These are phyloP conservation scores for Bimuria novae-zelandiae DNA, from an alignment of 2,329 filamentous ascomycete species.

Conservation along the genomic window DNA sequence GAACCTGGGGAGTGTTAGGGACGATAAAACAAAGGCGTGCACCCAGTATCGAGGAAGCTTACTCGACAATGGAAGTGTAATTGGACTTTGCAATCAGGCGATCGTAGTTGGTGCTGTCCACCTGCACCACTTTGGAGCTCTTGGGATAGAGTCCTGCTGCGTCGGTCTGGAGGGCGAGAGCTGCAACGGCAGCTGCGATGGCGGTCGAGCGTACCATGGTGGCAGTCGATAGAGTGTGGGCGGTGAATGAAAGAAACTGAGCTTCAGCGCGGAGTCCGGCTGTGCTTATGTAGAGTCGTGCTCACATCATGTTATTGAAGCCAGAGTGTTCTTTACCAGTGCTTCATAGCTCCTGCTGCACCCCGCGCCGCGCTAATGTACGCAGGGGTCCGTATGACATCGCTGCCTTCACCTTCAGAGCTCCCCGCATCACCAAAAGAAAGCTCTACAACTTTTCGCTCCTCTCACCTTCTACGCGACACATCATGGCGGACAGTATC, in stretches of 20 bases:
- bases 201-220: conserved; percentile 44
- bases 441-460: conserved; percentile 1
- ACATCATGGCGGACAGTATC: conserved; percentile 70
- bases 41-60: conserved; percentile 25
- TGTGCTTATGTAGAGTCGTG: conserved; percentile 20
- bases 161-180: conserved; percentile 68
- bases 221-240: conserved; percentile 8
- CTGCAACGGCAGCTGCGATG: conserved; percentile 59
- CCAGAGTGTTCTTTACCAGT: conserved; percentile 30
- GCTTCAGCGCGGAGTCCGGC: conserved; percentile 9
- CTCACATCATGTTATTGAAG: conserved; percentile 25
- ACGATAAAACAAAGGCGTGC: background rate
- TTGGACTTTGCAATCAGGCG: conserved; percentile 85
- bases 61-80: conserved; percentile 66
- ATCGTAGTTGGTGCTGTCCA: conserved; percentile 79
- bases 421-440: background rate
- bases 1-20: conserved; percentile 67
- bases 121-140: conserved; percentile 82
- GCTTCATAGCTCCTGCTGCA: conserved; percentile 16
- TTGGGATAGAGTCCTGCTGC: conserved; percentile 81
- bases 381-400: conserved; percentile 12
- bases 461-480: background rate
- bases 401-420: conserved; percentile 1
- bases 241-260: conserved; percentile 6
- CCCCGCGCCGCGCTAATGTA: conserved; percentile 25